phyloP scores from a whole-genome alignment of 2,329 filamentous ascomycete species.

The Eutypella sp. region DNA sequence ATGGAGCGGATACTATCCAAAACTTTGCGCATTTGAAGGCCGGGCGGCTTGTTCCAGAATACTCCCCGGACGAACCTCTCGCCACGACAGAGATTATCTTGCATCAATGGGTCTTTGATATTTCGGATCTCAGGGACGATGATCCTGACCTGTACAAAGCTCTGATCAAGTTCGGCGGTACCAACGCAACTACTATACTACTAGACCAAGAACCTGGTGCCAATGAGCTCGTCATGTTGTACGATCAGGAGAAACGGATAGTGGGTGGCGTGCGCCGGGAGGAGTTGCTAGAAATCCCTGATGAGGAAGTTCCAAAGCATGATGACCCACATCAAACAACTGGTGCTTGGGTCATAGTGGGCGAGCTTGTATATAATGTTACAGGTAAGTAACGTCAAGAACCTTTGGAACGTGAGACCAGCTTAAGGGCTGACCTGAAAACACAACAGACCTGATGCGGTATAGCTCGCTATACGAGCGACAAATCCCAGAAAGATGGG shows the following conservation, averaged over 20 bases:
- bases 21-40: conserved; percentile 6
- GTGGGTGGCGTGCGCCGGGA: conserved; percentile 5
- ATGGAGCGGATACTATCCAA: conserved; percentile 1
- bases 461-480: background rate
- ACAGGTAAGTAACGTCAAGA: conserved; percentile 5
- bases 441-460: background rate
- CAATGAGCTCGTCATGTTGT: conserved; percentile 6
- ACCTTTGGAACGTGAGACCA: background rate
- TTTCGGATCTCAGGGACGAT: conserved; percentile 6
- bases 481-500: background rate
- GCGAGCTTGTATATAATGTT: conserved; percentile 8
- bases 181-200: conserved; percentile 4
- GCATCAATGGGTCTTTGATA: conserved; percentile 15
- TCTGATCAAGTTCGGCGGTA: conserved; percentile 2
- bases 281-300: conserved; percentile 4
- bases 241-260: conserved; percentile 4
- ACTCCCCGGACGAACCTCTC: conserved; percentile 1
- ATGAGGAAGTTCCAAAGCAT: conserved; percentile 7
- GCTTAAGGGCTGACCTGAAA: background rate
- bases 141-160: background rate
- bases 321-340: background rate
- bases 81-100: conserved; percentile 7
- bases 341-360: conserved; percentile 6
- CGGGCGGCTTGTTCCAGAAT: conserved; percentile 12
- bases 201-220: background rate